Conservation (phyloP, 2,329 filamentous ascomycete genomes). For the Rosellinia necatrix region DNA sequence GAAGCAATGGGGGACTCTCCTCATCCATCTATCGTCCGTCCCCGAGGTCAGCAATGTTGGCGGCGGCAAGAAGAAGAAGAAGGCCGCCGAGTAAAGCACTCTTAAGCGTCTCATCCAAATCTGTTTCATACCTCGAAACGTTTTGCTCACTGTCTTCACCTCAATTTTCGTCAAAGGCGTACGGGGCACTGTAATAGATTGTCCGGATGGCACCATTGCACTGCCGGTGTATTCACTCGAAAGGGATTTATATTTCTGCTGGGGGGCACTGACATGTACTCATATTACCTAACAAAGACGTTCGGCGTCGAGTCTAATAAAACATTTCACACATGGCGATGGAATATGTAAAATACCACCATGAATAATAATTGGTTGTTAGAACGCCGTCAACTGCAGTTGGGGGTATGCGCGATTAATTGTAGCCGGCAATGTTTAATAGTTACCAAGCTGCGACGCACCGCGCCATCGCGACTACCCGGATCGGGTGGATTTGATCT, state of each 20-base stretch:
- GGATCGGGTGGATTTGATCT: too few relatives aligned
- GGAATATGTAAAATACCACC: too few relatives aligned
- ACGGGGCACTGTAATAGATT: constrained; percentile 52
- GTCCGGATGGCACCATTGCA: constrained; percentile 35
- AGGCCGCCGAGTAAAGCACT: constrained; percentile 57
- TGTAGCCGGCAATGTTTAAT: too few relatives aligned
- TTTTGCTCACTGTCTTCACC: constrained; percentile 35
- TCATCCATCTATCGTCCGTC: constrained; percentile 87
- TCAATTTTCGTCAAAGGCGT: constrained; percentile 44
- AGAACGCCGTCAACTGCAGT: too few relatives aligned
- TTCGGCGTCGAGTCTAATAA: constrained; percentile 15
- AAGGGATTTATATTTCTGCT: constrained; percentile 6
- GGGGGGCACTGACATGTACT: constrained; percentile 22
- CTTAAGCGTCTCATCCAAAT: constrained; percentile 33
- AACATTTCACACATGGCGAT: too few relatives aligned
- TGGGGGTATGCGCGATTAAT: too few relatives aligned
- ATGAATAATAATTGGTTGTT: too few relatives aligned
- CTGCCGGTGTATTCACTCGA: constrained; percentile 2
- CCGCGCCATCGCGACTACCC: too few relatives aligned
- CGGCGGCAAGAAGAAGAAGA: constrained; percentile 70
- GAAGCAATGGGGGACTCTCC: constrained; percentile 83
- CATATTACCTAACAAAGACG: constrained; percentile 20
- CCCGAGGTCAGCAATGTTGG: constrained; percentile 51
- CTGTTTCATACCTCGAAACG: constrained; percentile 44
- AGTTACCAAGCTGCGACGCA: too few relatives aligned